A percentile compares a stretch with the other conserved stretches of the same genome.
phyloP scores from a whole-genome alignment of 495 filamentous ascomycete species.

The Aspergillus heteromorphus region DNA sequence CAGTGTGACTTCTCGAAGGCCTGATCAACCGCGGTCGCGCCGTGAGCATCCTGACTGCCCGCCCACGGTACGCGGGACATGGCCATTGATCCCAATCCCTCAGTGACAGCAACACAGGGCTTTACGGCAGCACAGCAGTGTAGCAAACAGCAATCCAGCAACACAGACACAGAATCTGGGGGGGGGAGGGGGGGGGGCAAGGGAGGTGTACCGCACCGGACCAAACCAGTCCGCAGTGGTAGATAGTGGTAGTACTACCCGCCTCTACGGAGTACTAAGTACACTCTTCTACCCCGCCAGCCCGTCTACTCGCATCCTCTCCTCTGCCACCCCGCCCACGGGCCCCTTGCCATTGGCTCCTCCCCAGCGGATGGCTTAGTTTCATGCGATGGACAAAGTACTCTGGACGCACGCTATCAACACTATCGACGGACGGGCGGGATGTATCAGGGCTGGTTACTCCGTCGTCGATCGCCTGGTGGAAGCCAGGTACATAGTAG shows the following conservation, averaged over 20 bases:
- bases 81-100: no score
- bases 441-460: neutral
- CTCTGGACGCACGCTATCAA: no score
- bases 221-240: slow-evolving; percentile 22
- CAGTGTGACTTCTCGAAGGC: slow-evolving; percentile 8
- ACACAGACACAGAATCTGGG: neutral
- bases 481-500: neutral
- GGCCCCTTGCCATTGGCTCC: neutral
- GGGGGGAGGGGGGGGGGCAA: slow-evolving; percentile 6
- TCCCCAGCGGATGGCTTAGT: neutral
- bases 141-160: no score
- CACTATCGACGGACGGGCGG: neutral
- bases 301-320: neutral
- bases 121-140: no score
- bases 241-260: slow-evolving; percentile 12
- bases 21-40: neutral
- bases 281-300: slow-evolving; percentile 9
- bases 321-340: neutral
- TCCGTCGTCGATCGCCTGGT: neutral
- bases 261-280: no score
- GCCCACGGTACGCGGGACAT: neutral
- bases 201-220: slow-evolving; percentile 7
- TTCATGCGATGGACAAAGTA: no score
- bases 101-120: no score
- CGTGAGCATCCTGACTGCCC: neutral